Conservation (phyloP, 495 filamentous ascomycete species). For the Ascodesmis nigricans region DNA sequence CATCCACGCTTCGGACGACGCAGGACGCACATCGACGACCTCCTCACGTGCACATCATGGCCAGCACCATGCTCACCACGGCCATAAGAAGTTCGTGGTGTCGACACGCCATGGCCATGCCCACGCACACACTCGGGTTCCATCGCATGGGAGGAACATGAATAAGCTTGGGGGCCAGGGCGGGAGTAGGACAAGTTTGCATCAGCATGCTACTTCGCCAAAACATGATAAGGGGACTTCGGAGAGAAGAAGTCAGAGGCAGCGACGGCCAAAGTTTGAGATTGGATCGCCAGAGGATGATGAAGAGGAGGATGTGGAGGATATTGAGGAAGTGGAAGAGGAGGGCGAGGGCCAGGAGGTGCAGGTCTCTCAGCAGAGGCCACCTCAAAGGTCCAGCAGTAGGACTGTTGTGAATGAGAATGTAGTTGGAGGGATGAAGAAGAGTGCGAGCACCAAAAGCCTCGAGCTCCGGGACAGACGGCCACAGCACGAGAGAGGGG, state of each 20-base stretch:
- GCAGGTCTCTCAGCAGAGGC: conserved; percentile 4
- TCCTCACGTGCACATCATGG: neutral
- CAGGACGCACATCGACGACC: neutral
- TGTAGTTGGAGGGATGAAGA: conserved; percentile 5
- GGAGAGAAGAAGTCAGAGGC: conserved; percentile 12
- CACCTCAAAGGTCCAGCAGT: conserved; percentile 5
- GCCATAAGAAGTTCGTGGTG: too few relatives aligned
- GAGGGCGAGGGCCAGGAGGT: conserved; percentile 10
- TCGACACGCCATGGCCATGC: too few relatives aligned
- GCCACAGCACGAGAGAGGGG: conserved; percentile 8
- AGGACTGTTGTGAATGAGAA: conserved; percentile 7
- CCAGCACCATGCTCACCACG: too few relatives aligned
- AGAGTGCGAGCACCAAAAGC: conserved; percentile 19
- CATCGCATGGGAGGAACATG: conserved; percentile 24
- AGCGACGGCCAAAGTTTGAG: conserved; percentile 15
- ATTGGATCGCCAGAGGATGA: conserved; percentile 9
- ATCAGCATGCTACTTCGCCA: conserved; percentile 12
- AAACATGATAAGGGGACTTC: conserved; percentile 9
- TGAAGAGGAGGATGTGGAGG: conserved; percentile 1
- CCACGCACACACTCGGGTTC: conserved; percentile 21
- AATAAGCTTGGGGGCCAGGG: conserved; percentile 24
- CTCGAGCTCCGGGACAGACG: conserved; percentile 14
- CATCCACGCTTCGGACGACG: neutral
- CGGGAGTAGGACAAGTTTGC: too few relatives aligned
- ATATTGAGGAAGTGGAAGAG: conserved; percentile 1